These are phyloP conservation scores for Saccharomycopsis sp. DNA, from an alignment of 805 yeast species.

Conservation along the genomic window DNA sequence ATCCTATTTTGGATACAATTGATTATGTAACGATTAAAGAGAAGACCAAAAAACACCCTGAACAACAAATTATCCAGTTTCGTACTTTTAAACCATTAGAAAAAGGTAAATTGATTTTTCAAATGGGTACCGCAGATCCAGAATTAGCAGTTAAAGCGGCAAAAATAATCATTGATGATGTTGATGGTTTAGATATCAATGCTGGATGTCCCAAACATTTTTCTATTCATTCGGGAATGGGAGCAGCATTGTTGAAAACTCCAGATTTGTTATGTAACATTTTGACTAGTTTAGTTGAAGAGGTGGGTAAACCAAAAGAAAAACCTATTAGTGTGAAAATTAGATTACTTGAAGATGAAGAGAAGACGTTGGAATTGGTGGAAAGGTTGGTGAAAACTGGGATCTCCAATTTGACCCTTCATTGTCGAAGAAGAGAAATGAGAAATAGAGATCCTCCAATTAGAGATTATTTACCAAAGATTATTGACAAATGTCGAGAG, in stretches of 20 bases:
- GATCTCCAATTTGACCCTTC: conserved; percentile 75
- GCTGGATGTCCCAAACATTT: conserved; percentile 98
- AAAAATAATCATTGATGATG: conserved; percentile 67
- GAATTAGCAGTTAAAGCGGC: conserved; percentile 87
- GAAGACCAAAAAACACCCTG: conserved; percentile 25
- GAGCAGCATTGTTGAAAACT: conserved; percentile 78
- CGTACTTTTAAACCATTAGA: conserved; percentile 62
- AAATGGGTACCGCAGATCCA: conserved; percentile 81
- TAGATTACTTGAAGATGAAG: conserved; percentile 56
- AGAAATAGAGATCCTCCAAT: conserved; percentile 77
- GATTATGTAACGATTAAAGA: conserved; percentile 38
- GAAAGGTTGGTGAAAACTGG: conserved; percentile 61
- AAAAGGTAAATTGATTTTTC: conserved; percentile 64
- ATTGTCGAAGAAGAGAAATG: conserved; percentile 86
- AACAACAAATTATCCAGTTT: conserved; percentile 48
- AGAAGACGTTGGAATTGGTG: conserved; percentile 52
- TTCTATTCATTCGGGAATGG: conserved; percentile 93
- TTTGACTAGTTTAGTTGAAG: conserved; percentile 51
- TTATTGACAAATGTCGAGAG: conserved; percentile 49
- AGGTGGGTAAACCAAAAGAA: conserved; percentile 67
- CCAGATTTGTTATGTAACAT: conserved; percentile 74
- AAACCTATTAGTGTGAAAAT: conserved; percentile 90
- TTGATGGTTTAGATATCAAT: conserved; percentile 86
- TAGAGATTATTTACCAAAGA: conserved; percentile 53
- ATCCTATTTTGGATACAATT: conserved; percentile 44